These are phyloP conservation scores for Pseudocohnilembus persalinus DNA, from an alignment of 169 alveolate species.

Conservation along the genomic window DNA sequence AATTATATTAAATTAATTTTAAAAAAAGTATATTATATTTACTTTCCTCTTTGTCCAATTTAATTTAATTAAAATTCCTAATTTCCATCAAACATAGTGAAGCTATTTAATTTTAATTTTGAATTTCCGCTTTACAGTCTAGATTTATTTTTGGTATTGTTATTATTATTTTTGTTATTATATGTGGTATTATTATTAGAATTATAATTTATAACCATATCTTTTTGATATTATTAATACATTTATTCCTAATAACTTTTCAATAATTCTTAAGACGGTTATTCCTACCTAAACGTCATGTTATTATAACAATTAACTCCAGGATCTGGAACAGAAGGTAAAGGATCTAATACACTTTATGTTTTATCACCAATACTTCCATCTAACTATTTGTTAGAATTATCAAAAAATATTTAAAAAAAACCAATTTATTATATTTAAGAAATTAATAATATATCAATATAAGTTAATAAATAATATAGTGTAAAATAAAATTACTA, in stretches of 20 bases:
- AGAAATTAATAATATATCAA: background rate
- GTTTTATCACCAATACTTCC: background rate
- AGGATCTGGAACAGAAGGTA: background rate
- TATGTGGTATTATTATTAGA: too few species aligned
- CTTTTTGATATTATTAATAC: background rate
- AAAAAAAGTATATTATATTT: too few species aligned
- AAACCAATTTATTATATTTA: background rate
- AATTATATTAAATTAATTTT: too few species aligned
- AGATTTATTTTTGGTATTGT: background rate
- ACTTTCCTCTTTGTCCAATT: background rate
- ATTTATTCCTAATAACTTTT: too few species aligned
- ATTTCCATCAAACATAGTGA: background rate
- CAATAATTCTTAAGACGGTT: background rate
- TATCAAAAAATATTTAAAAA: background rate
- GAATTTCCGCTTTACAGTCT: background rate
- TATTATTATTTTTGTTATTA: too few species aligned
- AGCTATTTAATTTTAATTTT: too few species aligned
- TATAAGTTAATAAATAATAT: too few species aligned
- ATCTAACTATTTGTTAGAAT: background rate
- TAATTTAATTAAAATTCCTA: background rate
- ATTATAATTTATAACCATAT: background rate
- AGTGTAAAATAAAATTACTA: too few species aligned
- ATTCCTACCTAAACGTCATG: background rate
- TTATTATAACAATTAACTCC: background rate
- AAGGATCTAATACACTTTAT: background rate